These are phyloP conservation scores for Ustilaginoidea virens DNA, from an alignment of 2,329 filamentous ascomycete species.

Conservation along the genomic window DNA sequence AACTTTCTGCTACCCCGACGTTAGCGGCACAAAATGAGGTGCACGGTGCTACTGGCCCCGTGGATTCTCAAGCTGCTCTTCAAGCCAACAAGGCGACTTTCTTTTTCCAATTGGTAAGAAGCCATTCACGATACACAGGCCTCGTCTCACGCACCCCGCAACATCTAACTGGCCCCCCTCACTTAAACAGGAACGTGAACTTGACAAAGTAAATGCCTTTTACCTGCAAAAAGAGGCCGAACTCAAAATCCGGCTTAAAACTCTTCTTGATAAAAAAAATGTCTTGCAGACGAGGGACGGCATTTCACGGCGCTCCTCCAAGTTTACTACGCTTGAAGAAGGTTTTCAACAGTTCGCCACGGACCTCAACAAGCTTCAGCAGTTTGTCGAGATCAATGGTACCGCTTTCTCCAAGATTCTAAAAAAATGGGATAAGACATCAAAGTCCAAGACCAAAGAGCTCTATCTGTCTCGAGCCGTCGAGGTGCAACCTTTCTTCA, in stretches of 20 bases:
- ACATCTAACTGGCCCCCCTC: background rate
- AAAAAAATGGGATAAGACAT: constrained; percentile 99
- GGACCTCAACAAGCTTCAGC: constrained; percentile 92
- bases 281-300: constrained; percentile 71
- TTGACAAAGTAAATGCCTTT: constrained; percentile 97
- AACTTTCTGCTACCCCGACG: constrained; percentile 81
- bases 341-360: constrained; percentile 95
- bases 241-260: constrained; percentile 87
- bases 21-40: constrained; percentile 60
- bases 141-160: background rate
- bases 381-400: constrained; percentile 97
- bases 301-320: constrained; percentile 74
- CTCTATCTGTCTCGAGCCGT: constrained; percentile 90
- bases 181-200: constrained; percentile 67
- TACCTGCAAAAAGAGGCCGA: constrained; percentile 97
- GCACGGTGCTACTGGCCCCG: constrained; percentile 27
- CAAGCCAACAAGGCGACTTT: constrained; percentile 98
- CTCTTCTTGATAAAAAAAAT: constrained; percentile 87
- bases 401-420: constrained; percentile 97
- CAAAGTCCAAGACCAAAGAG: constrained; percentile 97
- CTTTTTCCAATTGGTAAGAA: constrained; percentile 83
- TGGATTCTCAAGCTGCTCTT: constrained; percentile 74
- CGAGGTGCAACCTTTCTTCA: constrained; percentile 96
- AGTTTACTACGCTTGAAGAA: constrained; percentile 89
- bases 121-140: background rate